Evolutionary conservation across 2,329 filamentous ascomycete genomes (phyloP), one percentile per base, ranked within the genome.

Genomic region (Hypocrella siamensis): DNA sequence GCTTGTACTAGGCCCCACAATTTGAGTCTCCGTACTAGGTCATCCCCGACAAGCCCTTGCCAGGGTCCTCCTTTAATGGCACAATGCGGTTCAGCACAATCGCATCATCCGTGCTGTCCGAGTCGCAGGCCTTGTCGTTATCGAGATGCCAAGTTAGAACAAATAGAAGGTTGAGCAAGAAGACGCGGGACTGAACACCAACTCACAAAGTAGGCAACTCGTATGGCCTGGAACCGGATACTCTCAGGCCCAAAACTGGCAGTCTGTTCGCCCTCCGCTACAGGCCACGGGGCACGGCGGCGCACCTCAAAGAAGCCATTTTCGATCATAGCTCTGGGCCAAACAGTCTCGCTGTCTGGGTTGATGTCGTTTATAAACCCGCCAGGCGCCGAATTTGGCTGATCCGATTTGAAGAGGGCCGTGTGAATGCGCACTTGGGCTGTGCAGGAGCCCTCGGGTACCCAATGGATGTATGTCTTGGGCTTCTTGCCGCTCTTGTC

Each of bases 401-500:
- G 79, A 30, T 86, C 77, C 4, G 78, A 83, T 53, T 84, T 85
- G 70, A 94, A 94, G 1, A 96, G 67, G 3, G 74, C 63, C 50
- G 84, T 81, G 58, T 90, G 78, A 30, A 90, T 65, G 36, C 86
- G 79, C 26, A 75, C 80, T 53, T 86, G 79, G 10, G 78, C 76
- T 41, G 74, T 73, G 11, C 65, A 65, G 1, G 77, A 69, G 2
- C 72, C 76, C 25, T 75, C 71, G 5, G 75, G 49, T 5, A 93
- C 81, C 88, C 88, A 94, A 49, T 93, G 85, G 50, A 94, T 93
- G 48, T 74, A 82, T 2, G 84, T 76, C 59, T 92, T 88, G 26
- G 79, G 73, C 44, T 74, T 70, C 47, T 77, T 75, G 14, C 66
- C 70, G 38, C 82, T 78, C 36, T 79, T 79, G 38, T 82, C 78